Evolutionary conservation across 2,329 filamentous ascomycete genomes (phyloP), one percentile per base, ranked within the genome.

Genomic region (Beauveria rudraprayagi): DNA sequence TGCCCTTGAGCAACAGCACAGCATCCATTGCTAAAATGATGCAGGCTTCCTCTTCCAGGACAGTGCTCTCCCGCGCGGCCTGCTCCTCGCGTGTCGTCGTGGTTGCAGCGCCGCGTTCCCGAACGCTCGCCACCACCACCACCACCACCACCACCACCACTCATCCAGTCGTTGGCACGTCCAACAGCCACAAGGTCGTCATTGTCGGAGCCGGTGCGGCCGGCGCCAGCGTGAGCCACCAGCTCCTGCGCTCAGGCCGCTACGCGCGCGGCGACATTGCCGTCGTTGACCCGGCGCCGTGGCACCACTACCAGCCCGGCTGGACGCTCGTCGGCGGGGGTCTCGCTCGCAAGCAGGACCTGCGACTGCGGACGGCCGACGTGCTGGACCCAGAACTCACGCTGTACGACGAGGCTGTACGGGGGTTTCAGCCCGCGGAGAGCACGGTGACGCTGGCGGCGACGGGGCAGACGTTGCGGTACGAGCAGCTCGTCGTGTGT

Each of bases 321-420:
- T 89, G 85, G 85, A 89, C 86, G 2, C 76, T 89, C 1, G 86
- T 88, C 2, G 86, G 85, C 48, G 85, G 83, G 44, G 86, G 86
- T 3, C 76, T 89, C 44, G 88, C 88, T 71, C 79, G 76, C 52
- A 85, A 84, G 68, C 75, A 86, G 64, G 79, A 86, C 26, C 72
- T 88, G 61, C 78, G 79, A 52, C 71, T 74, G 61, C 80, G 80
- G 1, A 68, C 87, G 44, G 66, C 73, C 5, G 73, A 72, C 53
- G 69, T 88, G 54, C 71, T 88, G 8, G 79, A 87, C 65, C 70
- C 81, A n/a, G 84, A 84, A 67, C 71, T 89, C 63, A 82, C 82
- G 66, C 79, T 86, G 66, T 88, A 88, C 75, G 76, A 78, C 62
- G 72, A 80, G 1, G 69, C 71, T 2, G 83, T 87, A 2, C 68